Percentiles rank a stretch among this genome's conserved stretches.
Conservation (phyloP, 805 yeast genomes). For the Yamadazyma nakazawae region DNA sequence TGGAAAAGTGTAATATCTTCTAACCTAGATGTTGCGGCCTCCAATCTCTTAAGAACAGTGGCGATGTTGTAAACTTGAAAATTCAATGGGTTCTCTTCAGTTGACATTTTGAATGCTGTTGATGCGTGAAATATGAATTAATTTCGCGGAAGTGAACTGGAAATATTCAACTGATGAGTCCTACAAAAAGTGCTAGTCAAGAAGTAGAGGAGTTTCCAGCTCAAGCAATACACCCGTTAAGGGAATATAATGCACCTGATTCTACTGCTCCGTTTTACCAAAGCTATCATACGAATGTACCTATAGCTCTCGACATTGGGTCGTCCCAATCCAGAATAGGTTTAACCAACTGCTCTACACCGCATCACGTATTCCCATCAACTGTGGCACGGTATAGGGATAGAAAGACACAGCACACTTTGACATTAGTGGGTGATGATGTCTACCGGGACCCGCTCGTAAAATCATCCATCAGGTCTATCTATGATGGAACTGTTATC, state of each 20-base stretch:
- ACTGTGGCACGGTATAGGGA: conserved; percentile 75
- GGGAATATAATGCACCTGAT: conserved; percentile 37
- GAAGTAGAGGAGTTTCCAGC: conserved; percentile 32
- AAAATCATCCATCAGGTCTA: conserved; percentile 66
- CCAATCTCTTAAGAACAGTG: conserved; percentile 69
- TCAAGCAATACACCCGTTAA: conserved; percentile 39
- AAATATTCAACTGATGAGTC: conserved; percentile 1
- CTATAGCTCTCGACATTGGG: conserved; percentile 90
- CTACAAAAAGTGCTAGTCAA: conserved; percentile 3
- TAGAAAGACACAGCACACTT: conserved; percentile 56
- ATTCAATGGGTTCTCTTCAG: conserved; percentile 45
- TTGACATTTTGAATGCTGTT: conserved; percentile 21
- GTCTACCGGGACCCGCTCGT: conserved; percentile 66
- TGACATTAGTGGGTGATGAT: conserved; percentile 82
- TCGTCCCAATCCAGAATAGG: conserved; percentile 60
- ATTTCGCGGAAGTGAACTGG: conserved; percentile 1
- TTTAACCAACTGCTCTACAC: conserved; percentile 41
- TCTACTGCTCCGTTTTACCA: conserved; percentile 45
- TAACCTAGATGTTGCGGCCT: conserved; percentile 88
- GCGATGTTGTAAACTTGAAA: conserved; percentile 85
- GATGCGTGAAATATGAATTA: neutral
- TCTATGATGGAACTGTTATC: conserved; percentile 82
- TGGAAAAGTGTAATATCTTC: conserved; percentile 85
- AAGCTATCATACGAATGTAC: conserved; percentile 52
- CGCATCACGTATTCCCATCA: conserved; percentile 68